Conservation (phyloP, 192 early-diverging fungal genomes). For the Thoreauomyces humboldtii region DNA sequence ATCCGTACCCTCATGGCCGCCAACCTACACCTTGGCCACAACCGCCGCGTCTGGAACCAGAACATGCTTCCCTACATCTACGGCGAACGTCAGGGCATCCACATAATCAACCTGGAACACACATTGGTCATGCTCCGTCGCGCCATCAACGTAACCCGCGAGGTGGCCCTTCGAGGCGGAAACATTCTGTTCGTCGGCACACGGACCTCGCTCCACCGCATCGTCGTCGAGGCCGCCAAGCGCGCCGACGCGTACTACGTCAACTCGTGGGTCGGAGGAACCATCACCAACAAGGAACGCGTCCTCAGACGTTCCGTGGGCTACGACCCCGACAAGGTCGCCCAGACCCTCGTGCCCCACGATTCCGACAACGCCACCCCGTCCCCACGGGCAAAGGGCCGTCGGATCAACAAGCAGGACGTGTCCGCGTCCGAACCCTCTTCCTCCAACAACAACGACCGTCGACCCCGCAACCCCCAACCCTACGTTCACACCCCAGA, state of each 20-base stretch:
- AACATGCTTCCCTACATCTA: conserved; percentile 83
- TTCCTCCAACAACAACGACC: conserved; percentile 5
- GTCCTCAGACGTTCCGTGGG: conserved; percentile 58
- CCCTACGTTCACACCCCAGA: conserved; percentile 66
- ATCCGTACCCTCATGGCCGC: conserved; percentile 60
- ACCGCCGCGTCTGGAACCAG: conserved; percentile 71
- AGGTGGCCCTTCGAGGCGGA: conserved; percentile 73
- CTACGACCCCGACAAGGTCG: conserved; percentile 44
- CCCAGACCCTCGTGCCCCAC: conserved; percentile 20
- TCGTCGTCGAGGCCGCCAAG: conserved; percentile 77
- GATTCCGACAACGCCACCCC: background rate
- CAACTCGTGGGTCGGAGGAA: conserved; percentile 83
- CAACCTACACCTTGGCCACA: conserved; percentile 88
- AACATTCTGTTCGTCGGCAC: conserved; percentile 85
- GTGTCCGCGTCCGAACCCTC: background rate
- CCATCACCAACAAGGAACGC: conserved; percentile 78
- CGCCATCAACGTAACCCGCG: conserved; percentile 69
- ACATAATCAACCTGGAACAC: conserved; percentile 92
- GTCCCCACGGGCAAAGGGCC: background rate
- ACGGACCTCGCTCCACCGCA: conserved; percentile 59
- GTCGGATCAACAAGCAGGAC: background rate
- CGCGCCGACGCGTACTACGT: conserved; percentile 75
- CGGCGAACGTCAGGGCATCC: conserved; percentile 83
- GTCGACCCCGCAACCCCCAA: conserved; percentile 40
- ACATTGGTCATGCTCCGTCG: conserved; percentile 81